Evolutionary conservation across 805 yeast genomes (phyloP).

Genomic region (Komagataella mondaviorum): DNA sequence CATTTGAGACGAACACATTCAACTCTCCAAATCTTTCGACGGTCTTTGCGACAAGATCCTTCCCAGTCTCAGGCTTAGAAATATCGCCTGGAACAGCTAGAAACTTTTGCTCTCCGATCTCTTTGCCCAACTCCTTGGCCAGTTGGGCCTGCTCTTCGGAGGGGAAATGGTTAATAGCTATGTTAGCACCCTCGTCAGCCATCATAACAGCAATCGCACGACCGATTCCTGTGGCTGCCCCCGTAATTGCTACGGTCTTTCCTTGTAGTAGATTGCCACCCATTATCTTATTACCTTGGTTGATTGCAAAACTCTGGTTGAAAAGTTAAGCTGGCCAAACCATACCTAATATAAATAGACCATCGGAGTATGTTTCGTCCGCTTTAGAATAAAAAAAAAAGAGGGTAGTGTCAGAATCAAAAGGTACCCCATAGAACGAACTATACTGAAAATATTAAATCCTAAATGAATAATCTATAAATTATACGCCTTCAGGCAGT

Average conservation of each 20-base stretch:
- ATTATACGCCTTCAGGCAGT: background rate
- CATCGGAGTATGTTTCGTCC: background rate
- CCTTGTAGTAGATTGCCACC: conserved; percentile 10
- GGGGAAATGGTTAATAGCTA: conserved; percentile 21
- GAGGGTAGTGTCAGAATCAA: background rate
- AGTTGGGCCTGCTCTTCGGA: conserved; percentile 9
- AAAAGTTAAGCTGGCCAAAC: background rate
- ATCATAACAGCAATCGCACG: conserved; percentile 27
- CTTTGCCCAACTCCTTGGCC: conserved; percentile 12
- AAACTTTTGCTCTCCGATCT: conserved; percentile 13
- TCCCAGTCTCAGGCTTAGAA: conserved; percentile 23
- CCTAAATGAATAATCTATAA: no score
- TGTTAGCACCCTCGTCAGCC: conserved; percentile 27
- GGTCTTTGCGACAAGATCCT: conserved; percentile 14
- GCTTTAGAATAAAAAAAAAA: background rate
- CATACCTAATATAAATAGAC: background rate
- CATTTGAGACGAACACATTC: conserved; percentile 29
- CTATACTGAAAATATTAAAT: no score
- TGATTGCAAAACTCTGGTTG: background rate
- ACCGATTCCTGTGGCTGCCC: conserved; percentile 34
- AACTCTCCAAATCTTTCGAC: conserved; percentile 25
- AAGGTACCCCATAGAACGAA: background rate
- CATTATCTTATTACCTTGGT: background rate
- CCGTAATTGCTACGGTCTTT: conserved; percentile 26
- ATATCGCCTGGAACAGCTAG: conserved; percentile 32